Evolutionary conservation across 257 asterid species (phyloP), one percentile per base, ranked within the genome.

Genomic region (Henckelia pumila): DNA sequence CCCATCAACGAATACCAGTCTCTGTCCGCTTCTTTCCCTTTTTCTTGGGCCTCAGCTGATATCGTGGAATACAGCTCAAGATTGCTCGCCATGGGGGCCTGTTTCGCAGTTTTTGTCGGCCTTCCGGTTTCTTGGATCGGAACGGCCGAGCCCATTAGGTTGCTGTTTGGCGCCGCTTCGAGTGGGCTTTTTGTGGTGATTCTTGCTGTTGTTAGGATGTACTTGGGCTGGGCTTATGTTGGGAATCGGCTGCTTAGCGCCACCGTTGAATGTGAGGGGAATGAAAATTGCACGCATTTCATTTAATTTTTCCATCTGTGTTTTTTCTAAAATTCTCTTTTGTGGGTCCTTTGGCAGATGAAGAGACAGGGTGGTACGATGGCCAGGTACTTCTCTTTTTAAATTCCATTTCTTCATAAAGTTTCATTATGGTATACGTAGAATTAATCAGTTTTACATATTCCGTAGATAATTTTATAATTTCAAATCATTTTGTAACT

Each of bases 311-410:
- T n/a, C n/a, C n/a, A n/a, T n/a, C n/a, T n/a, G n/a, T n/a, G n/a
- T n/a, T n/a, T n/a, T 25, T 37, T 13, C 3, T 53, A 28, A 19
- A 35, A 35, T 35, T 6, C 23, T 14, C 8, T 33, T 33, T 33
- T 67, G 11, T 62, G 37, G 53, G 35, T 72, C 66, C 2, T 11
- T 33, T 69, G 70, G 57, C 84, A 93, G 98, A 93, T 85, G 99
- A 93, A 84, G 99, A 93, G 82, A 90, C 99, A 21, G 99, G 97
- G 47, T 93, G 99, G 99, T 93, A 93, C 73, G 99, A 93, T 79
- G 99, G 99, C 11, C 95, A 88, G 97, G 97, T 92, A 78, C 11
- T 64, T 62, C 60, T 64, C 16, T 5, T 7, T 32, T 26, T 26
- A 26, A 26, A 26, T 26, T n/a, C n/a, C n/a, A n/a, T n/a, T n/a